phyloP scores from a whole-genome alignment of 2,329 filamentous ascomycete species.

The Eurotiales sp. region DNA sequence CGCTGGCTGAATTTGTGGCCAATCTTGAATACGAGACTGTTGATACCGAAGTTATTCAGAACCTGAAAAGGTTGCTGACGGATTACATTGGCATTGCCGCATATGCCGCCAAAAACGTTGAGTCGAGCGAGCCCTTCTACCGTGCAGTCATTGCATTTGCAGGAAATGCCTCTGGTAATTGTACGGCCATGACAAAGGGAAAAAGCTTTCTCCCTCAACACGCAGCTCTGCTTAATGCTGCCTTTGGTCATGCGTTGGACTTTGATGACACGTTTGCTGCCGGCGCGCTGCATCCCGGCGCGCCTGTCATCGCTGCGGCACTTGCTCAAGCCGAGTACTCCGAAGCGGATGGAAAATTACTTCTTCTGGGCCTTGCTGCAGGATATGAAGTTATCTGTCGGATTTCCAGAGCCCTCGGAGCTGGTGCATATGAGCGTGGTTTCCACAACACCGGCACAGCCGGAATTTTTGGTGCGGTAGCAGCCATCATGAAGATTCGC shows the following conservation, averaged over 20 bases:
- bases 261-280: slow-evolving; percentile 46
- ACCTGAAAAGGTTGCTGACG: background rate
- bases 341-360: slow-evolving; percentile 17
- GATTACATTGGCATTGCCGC: slow-evolving; percentile 1
- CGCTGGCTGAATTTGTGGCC: background rate
- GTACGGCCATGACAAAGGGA: background rate
- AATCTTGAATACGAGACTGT: background rate
- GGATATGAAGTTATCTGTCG: slow-evolving; percentile 32
- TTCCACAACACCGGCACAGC: slow-evolving; percentile 37
- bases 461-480: slow-evolving; percentile 36
- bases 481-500: slow-evolving; percentile 29
- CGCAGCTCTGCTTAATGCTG: slow-evolving; percentile 40
- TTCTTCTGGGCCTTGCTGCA: slow-evolving; percentile 31
- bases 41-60: background rate
- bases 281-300: slow-evolving; percentile 41
- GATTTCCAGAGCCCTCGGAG: slow-evolving; percentile 28
- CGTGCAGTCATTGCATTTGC: background rate
- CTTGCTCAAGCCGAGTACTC: slow-evolving; percentile 30
- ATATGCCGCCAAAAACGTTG: background rate
- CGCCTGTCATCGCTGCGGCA: slow-evolving; percentile 27
- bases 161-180: background rate
- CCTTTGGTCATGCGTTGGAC: slow-evolving; percentile 42
- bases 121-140: background rate
- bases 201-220: slow-evolving; percentile 26
- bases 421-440: slow-evolving; percentile 32